A percentile compares a stretch with the other conserved stretches of the same genome.
phyloP scores from a whole-genome alignment of 495 filamentous ascomycete species.

The Xanthoparmelia taractica region DNA sequence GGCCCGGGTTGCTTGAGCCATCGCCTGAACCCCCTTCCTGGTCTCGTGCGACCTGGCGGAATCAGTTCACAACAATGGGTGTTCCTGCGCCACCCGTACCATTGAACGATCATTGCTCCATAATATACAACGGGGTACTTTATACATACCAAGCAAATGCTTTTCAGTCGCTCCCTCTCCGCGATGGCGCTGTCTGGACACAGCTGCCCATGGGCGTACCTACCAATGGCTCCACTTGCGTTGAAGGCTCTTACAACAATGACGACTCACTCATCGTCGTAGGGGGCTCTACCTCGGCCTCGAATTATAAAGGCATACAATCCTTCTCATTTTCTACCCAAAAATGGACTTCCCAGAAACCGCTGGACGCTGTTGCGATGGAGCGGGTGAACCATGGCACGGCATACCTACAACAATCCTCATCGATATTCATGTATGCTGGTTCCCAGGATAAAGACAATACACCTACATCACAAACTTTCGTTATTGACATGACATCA shows the following conservation, averaged over 20 bases:
- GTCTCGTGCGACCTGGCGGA: neutral
- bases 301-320: constrained; percentile 70
- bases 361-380: constrained; percentile 48
- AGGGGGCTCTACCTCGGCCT: constrained; percentile 53
- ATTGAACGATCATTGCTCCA: constrained; percentile 72
- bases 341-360: constrained; percentile 64
- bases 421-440: constrained; percentile 73
- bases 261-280: constrained; percentile 70
- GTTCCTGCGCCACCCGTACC: constrained; percentile 56
- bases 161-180: constrained; percentile 66
- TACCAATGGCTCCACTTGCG: constrained; percentile 70
- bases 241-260: constrained; percentile 51
- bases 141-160: constrained; percentile 73
- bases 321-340: constrained; percentile 68
- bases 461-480: constrained; percentile 62
- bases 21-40: neutral
- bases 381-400: constrained; percentile 69
- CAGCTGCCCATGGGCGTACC: constrained; percentile 52
- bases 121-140: constrained; percentile 72
- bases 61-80: constrained; percentile 41
- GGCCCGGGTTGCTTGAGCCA: constrained; percentile 12
- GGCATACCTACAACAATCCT: constrained; percentile 60
- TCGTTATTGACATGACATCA: constrained; percentile 53
- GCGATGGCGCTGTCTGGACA: constrained; percentile 63
- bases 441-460: constrained; percentile 54